Conservation (phyloP, 2,329 filamentous ascomycete genomes). For the Pestalotiopsis sp. region DNA sequence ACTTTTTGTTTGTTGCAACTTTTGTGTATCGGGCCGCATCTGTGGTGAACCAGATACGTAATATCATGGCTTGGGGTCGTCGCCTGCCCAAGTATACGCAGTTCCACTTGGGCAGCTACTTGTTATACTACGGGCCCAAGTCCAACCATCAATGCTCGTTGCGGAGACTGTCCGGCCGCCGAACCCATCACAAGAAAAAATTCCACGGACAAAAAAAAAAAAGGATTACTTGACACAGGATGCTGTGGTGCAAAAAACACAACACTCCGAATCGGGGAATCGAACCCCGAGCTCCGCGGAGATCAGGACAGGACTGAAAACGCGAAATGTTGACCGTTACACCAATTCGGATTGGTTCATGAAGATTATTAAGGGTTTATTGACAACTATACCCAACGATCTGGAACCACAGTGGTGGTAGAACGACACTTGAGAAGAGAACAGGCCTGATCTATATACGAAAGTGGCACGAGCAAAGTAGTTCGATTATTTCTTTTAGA, state of each 20-base stretch:
- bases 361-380: background rate
- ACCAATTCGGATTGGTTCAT: conserved; percentile 5
- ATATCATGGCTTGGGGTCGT: background rate
- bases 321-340: conserved; percentile 11
- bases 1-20: background rate
- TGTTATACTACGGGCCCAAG: background rate
- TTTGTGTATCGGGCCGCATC: background rate
- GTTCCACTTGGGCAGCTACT: background rate
- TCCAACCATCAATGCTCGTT: background rate
- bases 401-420: too few species aligned
- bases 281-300: conserved; percentile 19
- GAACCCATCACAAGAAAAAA: background rate
- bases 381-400: too few species aligned
- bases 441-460: too few species aligned
- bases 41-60: background rate
- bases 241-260: background rate
- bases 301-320: background rate
- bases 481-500: too few species aligned
- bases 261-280: conserved; percentile 18
- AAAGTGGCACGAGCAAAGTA: too few species aligned
- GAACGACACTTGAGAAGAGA: too few species aligned
- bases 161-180: background rate
- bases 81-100: background rate
- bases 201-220: background rate
- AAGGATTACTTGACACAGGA: background rate